Percentiles rank a stretch among this genome's conserved stretches.
Evolutionary conservation across 495 filamentous ascomycete genomes (phyloP).

Genomic region (Chaetomium tenue): DNA sequence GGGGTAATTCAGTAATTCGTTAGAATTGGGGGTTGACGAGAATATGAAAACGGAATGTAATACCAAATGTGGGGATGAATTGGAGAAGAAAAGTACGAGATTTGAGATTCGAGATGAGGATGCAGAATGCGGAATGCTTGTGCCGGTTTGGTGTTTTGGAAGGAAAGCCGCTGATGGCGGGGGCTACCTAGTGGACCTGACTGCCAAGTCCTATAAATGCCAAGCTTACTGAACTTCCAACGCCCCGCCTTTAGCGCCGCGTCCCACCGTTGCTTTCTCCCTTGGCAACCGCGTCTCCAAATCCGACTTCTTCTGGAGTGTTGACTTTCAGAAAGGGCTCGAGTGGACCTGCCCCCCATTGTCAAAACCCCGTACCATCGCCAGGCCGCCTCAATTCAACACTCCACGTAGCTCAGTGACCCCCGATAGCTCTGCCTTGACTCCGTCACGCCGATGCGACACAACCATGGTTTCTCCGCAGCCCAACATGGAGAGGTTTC

Average conservation of each 20-base stretch:
- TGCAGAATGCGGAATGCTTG: too few species aligned
- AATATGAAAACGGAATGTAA: neutral
- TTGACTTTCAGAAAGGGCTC: neutral
- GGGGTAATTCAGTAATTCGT: neutral
- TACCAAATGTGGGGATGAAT: neutral
- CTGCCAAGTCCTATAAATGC: neutral
- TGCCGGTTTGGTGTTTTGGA: too few species aligned
- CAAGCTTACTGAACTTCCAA: constrained; percentile 16
- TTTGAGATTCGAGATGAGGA: neutral
- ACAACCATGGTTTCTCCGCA: constrained; percentile 29
- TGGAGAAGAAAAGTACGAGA: neutral
- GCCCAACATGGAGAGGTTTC: constrained; percentile 76
- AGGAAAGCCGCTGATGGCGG: too few species aligned
- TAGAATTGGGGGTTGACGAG: neutral
- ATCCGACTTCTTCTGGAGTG: neutral
- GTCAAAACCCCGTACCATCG: too few species aligned
- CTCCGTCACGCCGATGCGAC: constrained; percentile 5
- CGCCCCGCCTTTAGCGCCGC: constrained; percentile 16
- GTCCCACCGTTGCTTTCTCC: neutral
- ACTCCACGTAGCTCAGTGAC: too few species aligned
- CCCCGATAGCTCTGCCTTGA: neutral
- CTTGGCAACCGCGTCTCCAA: constrained; percentile 19
- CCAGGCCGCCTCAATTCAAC: too few species aligned
- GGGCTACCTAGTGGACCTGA: too few species aligned
- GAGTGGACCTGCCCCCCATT: too few species aligned